Evolutionary conservation across 805 yeast species (phyloP), one percentile per base, ranked within the genome.

Genomic region (Pichia occidentalis): DNA sequence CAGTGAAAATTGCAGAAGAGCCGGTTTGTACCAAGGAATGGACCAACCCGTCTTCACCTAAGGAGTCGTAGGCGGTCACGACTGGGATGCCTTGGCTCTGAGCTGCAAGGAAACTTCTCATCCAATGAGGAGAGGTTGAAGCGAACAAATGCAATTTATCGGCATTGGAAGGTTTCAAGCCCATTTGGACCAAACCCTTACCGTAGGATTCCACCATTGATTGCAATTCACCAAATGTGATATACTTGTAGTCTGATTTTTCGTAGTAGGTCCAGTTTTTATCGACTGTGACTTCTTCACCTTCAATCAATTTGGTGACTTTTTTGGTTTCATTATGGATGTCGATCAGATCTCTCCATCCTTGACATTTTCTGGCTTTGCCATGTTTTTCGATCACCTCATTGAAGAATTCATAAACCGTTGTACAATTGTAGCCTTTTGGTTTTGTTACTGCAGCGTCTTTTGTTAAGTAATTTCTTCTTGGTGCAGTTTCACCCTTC

Each of bases 21-120:
- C 71, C 84, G 4, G 97, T 86, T 64, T 88, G 85, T 28, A 73
- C 70, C 54, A 92, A 69, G 3, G 97, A 87, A 62, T 83, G 95
- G 40, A 80, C 81, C 54, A 88, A 71, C 18, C 95, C 95, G 25
- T 72, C 71, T 61, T 86, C 95, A 41, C 97, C 97, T 48, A 88
- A 70, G 29, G 96, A 86, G 60, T 88, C 97, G 61, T 92, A 92
- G 26, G 98, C 97, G 12, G 98, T 92, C 28, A 87, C 97, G 40
- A 83, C 72, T 18, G 97, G 84, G 43, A 92, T 80, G 34, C 73
- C 64, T 61, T 86, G 96, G 36, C 87, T 67, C 51, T 76, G 75
- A 37, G 85, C 71, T 12, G 88, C 95, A 42, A 85, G 60, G 47
- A 77, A 90, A 23, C 85, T 73, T 64, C 85, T 83, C 85, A 90